Percentiles rank a stretch among this genome's conserved stretches.
phyloP scores from a whole-genome alignment of 176 grass and related monocot species.

The Cymbopogon citratus region DNA sequence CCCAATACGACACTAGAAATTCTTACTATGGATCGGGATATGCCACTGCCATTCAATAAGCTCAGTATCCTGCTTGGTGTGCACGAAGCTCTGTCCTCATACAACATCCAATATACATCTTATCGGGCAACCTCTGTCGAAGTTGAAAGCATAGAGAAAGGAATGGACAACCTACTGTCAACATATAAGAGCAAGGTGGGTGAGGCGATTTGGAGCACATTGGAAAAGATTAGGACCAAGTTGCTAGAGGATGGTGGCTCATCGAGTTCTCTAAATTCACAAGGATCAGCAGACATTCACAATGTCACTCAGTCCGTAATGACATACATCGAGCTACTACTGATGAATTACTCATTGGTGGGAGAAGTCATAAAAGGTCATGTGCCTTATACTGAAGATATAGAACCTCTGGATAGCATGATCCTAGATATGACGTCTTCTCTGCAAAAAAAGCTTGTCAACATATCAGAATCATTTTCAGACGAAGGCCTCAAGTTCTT shows the following conservation, averaged over 20 bases:
- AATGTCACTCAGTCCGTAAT: background rate
- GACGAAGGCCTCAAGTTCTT: too few species aligned
- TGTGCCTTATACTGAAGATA: background rate
- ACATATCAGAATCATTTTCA: too few species aligned
- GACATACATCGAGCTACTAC: background rate
- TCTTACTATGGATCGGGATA: background rate
- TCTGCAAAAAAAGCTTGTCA: too few species aligned
- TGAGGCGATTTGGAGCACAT: background rate
- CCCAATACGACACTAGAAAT: background rate
- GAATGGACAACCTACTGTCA: background rate
- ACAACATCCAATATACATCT: too few species aligned
- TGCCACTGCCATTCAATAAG: background rate
- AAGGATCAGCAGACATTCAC: background rate
- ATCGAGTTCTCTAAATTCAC: background rate
- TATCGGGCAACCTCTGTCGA: background rate
- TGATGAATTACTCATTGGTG: background rate
- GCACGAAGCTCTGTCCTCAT: background rate
- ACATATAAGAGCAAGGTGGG: background rate
- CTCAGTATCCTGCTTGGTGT: background rate
- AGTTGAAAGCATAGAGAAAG: background rate
- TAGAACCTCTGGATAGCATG: background rate
- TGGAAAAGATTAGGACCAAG: background rate
- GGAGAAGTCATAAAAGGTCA: background rate
- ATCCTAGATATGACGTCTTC: background rate
- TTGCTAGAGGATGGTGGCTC: background rate